Conservation (phyloP, 2,329 filamentous ascomycete species). For the Exserohilum turcica region DNA sequence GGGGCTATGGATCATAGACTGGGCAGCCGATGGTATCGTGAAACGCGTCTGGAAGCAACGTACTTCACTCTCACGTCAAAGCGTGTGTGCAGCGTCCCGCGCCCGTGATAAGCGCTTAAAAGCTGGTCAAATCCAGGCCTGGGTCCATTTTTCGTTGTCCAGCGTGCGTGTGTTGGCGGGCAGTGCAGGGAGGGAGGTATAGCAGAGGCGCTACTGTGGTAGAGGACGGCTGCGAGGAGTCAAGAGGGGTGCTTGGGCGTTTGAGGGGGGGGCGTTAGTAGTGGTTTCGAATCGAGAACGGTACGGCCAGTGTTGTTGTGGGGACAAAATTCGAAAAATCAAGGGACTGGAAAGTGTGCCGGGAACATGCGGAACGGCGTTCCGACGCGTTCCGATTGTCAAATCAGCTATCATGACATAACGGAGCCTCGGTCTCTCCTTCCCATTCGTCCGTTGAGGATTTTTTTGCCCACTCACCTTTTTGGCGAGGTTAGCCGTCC, state of each 20-base stretch:
- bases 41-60: constrained; percentile 14
- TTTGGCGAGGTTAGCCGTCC: background rate
- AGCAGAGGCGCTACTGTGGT: background rate
- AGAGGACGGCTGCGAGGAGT: background rate
- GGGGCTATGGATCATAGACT: background rate
- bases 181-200: background rate
- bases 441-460: constrained; percentile 7
- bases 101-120: constrained; percentile 20
- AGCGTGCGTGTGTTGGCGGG: background rate
- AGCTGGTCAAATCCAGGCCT: constrained; percentile 17
- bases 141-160: constrained; percentile 24
- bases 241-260: background rate
- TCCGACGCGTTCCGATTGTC: constrained; percentile 21
- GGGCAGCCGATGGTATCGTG: constrained; percentile 1
- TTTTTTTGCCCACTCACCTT: background rate
- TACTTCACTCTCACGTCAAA: constrained; percentile 15
- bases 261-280: background rate
- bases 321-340: constrained; percentile 12
- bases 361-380: constrained; percentile 17
- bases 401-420: constrained; percentile 15
- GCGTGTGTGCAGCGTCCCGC: constrained; percentile 15
- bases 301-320: constrained; percentile 7
- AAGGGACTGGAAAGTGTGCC: constrained; percentile 6
- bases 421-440: constrained; percentile 11
- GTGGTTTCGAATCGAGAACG: background rate